Percentiles rank a stretch among this genome's conserved stretches.
Evolutionary conservation across 2,329 filamentous ascomycete genomes (phyloP).

Genomic region (Pseudogymnoascus sp.): DNA sequence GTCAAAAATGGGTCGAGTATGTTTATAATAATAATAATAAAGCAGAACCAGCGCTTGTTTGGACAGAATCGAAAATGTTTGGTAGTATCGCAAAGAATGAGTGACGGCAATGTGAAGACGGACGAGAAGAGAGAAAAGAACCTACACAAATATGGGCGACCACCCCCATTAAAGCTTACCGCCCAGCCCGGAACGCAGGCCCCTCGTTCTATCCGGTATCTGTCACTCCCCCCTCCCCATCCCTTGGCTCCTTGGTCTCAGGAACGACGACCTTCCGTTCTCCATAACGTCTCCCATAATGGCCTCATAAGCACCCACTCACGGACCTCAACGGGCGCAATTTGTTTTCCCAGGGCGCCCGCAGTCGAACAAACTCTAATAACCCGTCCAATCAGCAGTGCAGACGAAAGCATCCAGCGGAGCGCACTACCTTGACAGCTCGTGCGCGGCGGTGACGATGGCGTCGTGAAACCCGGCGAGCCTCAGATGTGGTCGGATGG

Average conservation of each 20-base stretch:
- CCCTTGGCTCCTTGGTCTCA: neutral
- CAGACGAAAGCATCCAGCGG: neutral
- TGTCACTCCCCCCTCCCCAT: neutral
- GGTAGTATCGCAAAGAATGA: slow-evolving; percentile 11
- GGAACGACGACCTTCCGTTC: neutral
- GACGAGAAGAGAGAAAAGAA: slow-evolving; percentile 14
- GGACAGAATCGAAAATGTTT: slow-evolving; percentile 7
- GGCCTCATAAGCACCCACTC: neutral
- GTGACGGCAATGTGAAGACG: slow-evolving; percentile 7
- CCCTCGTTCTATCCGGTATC: neutral
- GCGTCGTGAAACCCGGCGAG: neutral
- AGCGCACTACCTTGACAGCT: neutral
- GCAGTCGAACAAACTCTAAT: neutral
- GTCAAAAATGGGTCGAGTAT: neutral
- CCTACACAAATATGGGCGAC: slow-evolving; percentile 14
- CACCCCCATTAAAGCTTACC: neutral
- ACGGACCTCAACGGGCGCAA: neutral
- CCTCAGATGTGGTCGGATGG: slow-evolving; percentile 2
- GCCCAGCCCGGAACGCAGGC: neutral
- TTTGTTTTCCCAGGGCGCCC: neutral
- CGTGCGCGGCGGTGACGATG: neutral
- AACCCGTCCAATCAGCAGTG: neutral
- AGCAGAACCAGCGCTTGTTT: slow-evolving; percentile 8
- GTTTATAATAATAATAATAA: slow-evolving; percentile 1
- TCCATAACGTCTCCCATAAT: neutral